Evolutionary conservation across 1,139 yeast genomes (phyloP).

Genomic region (Hemisphaericaspora subhashii): DNA sequence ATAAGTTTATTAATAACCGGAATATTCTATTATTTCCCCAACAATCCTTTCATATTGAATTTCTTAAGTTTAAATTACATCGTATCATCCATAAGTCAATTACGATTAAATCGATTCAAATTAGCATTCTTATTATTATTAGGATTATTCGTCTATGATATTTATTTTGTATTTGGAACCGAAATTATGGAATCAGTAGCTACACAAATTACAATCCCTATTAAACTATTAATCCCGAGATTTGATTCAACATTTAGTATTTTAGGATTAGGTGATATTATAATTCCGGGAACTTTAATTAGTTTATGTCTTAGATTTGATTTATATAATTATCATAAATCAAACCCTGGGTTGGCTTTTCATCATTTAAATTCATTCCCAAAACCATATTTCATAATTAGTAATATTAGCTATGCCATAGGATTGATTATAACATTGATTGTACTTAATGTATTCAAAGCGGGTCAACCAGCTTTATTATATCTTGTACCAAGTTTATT

Average conservation of each 20-base stretch:
- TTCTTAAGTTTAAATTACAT: conserved; percentile 35
- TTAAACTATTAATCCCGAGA: conserved; percentile 52
- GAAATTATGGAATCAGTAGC: conserved; percentile 67
- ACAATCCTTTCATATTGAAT: conserved; percentile 34
- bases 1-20: conserved; percentile 18
- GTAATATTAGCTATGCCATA: conserved; percentile 43
- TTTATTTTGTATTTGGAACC: conserved; percentile 65
- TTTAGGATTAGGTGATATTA: conserved; percentile 63
- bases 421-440: conserved; percentile 46
- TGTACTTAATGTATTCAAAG: conserved; percentile 35
- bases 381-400: conserved; percentile 46
- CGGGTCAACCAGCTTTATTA: conserved; percentile 68
- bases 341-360: conserved; percentile 22
- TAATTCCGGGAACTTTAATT: conserved; percentile 54
- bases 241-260: conserved; percentile 15
- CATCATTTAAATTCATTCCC: conserved; percentile 40
- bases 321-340: conserved; percentile 34
- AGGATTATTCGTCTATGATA: conserved; percentile 60
- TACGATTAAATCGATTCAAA: conserved; percentile 39
- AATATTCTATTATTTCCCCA: conserved; percentile 24
- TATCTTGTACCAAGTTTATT: conserved; percentile 53
- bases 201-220: conserved; percentile 47
- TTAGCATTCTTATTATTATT: conserved; percentile 45
- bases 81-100: conserved; percentile 31
- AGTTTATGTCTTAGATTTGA: conserved; percentile 54